A percentile compares a stretch with the other conserved stretches of the same genome.
Evolutionary conservation across 2,329 filamentous ascomycete species (phyloP).

Genomic region (Gnomoniopsis sp.): DNA sequence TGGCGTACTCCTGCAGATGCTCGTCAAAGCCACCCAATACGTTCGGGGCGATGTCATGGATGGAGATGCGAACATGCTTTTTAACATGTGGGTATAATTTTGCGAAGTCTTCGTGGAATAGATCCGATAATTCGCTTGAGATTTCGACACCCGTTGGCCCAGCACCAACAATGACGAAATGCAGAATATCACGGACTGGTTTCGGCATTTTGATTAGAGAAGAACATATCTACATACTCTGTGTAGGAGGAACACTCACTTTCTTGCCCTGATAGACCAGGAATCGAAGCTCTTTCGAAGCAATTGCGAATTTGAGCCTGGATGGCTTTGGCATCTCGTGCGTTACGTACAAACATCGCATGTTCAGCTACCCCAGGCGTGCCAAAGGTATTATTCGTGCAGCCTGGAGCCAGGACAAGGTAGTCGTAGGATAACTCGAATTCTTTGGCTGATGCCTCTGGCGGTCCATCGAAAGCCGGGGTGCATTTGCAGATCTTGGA

Average conservation of each 20-base stretch:
- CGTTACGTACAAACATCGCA: slow-evolving; percentile 14
- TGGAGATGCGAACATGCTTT: slow-evolving; percentile 11
- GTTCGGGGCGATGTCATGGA: slow-evolving; percentile 11
- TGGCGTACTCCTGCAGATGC: slow-evolving; percentile 15
- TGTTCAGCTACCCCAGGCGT: slow-evolving; percentile 9
- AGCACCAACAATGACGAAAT: slow-evolving; percentile 16
- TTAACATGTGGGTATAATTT: slow-evolving; percentile 13
- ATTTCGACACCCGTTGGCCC: slow-evolving; percentile 13
- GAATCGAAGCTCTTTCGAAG: slow-evolving; percentile 15
- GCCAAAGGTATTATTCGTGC: slow-evolving; percentile 13
- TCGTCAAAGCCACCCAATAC: slow-evolving; percentile 12
- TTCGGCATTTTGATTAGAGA: not conserved
- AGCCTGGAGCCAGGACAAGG: slow-evolving; percentile 12
- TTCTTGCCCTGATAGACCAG: slow-evolving; percentile 9
- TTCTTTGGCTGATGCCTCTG: not conserved
- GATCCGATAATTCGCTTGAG: slow-evolving; percentile 13
- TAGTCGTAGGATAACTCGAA: slow-evolving; percentile 10
- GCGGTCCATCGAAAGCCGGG: slow-evolving; percentile 4
- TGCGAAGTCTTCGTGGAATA: slow-evolving; percentile 12
- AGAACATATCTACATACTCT: not conserved
- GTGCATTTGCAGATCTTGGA: slow-evolving; percentile 9
- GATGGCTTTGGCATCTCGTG: slow-evolving; percentile 13
- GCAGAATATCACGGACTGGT: slow-evolving; percentile 9
- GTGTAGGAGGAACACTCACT: not conserved
- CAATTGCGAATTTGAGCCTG: slow-evolving; percentile 10